Evolutionary conservation across 805 yeast genomes (phyloP), one percentile per base, ranked within the genome.

Genomic region (Dipodascus geniculatus): DNA sequence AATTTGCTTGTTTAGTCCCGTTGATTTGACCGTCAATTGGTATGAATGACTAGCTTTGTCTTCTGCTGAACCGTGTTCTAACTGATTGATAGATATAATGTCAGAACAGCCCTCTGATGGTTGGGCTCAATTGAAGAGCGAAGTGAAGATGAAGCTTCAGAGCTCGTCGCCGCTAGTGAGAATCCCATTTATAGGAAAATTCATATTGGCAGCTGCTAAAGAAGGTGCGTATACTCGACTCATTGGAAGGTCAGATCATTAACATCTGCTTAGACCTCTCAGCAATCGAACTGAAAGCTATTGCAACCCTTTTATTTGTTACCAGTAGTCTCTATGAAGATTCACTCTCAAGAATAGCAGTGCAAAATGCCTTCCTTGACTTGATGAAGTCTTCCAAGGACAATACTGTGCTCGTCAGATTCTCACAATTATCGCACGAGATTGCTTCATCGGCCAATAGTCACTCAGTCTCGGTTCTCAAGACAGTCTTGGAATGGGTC

Each of bases 401-500:
- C 48, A 60, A 62, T n/a, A 58, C 63, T n/a, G 67, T 70, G 54
- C 62, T 69, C 61, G 58, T 64, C 19, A 68, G 63, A 8, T 74
- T 75, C 53, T 57, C 65, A 23, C 71, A 68, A 31, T 48, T 33
- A 22, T 3, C 22, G 23, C 23, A 48, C 42, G 50, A n/a, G 22
- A 22, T 52, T 42, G 48, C 50, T 48, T 49, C 35, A 3, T 42
- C 50, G 3, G 33, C 48, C 38, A 52, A 52, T 11, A n/a, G 23
- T 4, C 17, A 50, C 11, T 85, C 91, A 1, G 64, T 76, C 3
- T 70, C 78, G 1, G 87, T 81, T 64, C 70, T 81, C 56, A 63
- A 81, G 57, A 74, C 82, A 24, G 65, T 85, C 23, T 68, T 85
- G 44, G 72, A 73, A 17, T 85, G 90, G 89, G 66, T 73, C 49